phyloP scores from a whole-genome alignment of 2,329 filamentous ascomycete genomes.

The Penicillium sp. region DNA sequence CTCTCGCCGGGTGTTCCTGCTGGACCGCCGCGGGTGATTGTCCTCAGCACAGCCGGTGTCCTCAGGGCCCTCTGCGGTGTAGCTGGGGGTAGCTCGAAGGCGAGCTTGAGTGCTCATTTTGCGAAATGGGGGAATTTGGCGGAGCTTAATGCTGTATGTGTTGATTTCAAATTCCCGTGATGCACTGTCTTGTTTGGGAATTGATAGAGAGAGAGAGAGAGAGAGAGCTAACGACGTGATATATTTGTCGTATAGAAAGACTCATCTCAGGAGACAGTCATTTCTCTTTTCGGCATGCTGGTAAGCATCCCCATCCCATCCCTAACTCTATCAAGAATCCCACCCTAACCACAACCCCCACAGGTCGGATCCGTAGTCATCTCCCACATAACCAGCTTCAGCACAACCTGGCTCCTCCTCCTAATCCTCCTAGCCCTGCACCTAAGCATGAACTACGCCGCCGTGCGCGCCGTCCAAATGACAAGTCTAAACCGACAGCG shows the following conservation, averaged over 20 bases:
- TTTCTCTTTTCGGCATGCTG: constrained; percentile 84
- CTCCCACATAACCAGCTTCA: constrained; percentile 67
- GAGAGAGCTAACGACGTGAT: constrained; percentile 7
- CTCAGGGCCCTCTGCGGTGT: constrained; percentile 78
- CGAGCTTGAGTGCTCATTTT: constrained; percentile 88
- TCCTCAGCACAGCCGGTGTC: constrained; percentile 62
- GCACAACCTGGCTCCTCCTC: constrained; percentile 72
- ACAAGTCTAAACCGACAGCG: constrained; percentile 81
- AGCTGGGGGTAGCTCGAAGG: constrained; percentile 85
- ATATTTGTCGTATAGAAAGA: constrained; percentile 60
- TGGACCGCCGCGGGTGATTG: constrained; percentile 50
- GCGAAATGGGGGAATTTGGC: constrained; percentile 82
- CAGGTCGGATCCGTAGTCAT: constrained; percentile 76
- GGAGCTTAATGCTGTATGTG: constrained; percentile 77
- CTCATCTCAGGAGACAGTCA: constrained; percentile 90
- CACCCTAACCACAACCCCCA: background rate
- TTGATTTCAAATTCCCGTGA: background rate
- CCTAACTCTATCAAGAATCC: background rate
- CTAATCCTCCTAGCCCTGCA: constrained; percentile 72
- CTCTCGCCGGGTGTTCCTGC: constrained; percentile 72
- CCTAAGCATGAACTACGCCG: constrained; percentile 80
- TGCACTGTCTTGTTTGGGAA: background rate
- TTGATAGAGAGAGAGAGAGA: too few relatives aligned
- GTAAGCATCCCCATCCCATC: constrained; percentile 38
- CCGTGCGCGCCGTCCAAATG: constrained; percentile 82